Percentiles rank a stretch among this genome's conserved stretches.
Conservation (phyloP, 2,329 filamentous ascomycete genomes). For the Xylaria sp. region DNA sequence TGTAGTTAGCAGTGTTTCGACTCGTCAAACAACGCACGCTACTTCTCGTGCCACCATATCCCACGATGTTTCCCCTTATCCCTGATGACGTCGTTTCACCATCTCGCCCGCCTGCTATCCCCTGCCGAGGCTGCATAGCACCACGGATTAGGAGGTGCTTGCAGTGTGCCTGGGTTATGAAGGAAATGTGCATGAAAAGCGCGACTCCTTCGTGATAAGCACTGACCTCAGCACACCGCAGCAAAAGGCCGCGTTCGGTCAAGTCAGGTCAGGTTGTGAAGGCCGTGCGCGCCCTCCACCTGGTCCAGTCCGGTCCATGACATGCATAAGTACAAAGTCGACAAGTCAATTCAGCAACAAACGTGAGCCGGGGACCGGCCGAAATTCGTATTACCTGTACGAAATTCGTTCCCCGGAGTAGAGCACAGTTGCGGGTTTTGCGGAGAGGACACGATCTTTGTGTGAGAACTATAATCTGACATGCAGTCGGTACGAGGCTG, state of each 20-base stretch:
- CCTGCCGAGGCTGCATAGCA: not conserved
- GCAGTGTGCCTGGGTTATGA: not conserved
- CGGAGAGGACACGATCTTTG: conserved; percentile 10
- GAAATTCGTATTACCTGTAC: conserved; percentile 19
- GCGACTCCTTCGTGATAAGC: not conserved
- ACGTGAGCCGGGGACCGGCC: conserved; percentile 24
- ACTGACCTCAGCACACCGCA: conserved; percentile 7
- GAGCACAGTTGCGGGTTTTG: conserved; percentile 11
- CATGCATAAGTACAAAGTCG: no score
- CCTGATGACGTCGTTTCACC: not conserved
- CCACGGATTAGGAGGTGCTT: not conserved
- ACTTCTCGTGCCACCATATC: not conserved
- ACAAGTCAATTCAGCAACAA: conserved; percentile 22
- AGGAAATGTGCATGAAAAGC: not conserved
- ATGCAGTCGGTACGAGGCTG: conserved; percentile 27
- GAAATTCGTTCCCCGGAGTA: conserved; percentile 13
- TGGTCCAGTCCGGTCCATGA: not conserved
- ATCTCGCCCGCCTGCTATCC: not conserved
- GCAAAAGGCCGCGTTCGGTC: not conserved
- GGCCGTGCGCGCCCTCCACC: conserved; percentile 15
- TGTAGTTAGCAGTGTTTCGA: not conserved
- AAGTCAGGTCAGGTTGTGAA: conserved; percentile 5
- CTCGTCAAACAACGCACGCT: not conserved
- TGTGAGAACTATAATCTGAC: conserved; percentile 25
- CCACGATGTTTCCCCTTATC: not conserved